phyloP scores from a whole-genome alignment of 805 yeast species.

The Zygotorulaspora danielsina region DNA sequence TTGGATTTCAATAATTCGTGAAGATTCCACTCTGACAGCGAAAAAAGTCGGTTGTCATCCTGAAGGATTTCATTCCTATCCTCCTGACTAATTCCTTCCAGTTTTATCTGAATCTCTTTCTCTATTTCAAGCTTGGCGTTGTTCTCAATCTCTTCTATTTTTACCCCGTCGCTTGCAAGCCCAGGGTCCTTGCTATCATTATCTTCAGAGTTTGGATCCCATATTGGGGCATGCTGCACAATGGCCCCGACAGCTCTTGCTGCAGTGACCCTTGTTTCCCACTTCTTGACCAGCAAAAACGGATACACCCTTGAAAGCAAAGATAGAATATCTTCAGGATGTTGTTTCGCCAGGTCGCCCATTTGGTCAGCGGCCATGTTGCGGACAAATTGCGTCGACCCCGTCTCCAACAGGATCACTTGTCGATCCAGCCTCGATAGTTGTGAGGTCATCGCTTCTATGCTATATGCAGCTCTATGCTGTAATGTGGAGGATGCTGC shows the following conservation, averaged over 20 bases:
- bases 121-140: conserved; percentile 35
- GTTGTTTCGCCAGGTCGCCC: conserved; percentile 88
- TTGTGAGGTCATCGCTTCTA: conserved; percentile 31
- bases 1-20: conserved; percentile 30
- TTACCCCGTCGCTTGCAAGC: conserved; percentile 17
- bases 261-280: conserved; percentile 97
- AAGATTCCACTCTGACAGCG: conserved; percentile 28
- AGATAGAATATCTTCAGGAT: conserved; percentile 86
- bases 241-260: conserved; percentile 94
- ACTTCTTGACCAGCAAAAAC: conserved; percentile 69
- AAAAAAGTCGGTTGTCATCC: conserved; percentile 23
- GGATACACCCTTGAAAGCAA: conserved; percentile 88
- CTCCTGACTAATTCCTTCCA: conserved; percentile 27
- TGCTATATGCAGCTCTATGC: background rate
- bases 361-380: conserved; percentile 97
- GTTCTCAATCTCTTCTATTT: conserved; percentile 19
- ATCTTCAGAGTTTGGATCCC: conserved; percentile 73
- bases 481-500: too few relatives aligned
- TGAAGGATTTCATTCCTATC: conserved; percentile 22
- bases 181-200: conserved; percentile 17
- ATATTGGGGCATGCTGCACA: conserved; percentile 65
- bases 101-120: conserved; percentile 32
- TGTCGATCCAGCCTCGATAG: conserved; percentile 44
- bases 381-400: conserved; percentile 88
- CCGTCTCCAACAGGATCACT: conserved; percentile 70